A percentile compares a stretch with the other conserved stretches of the same genome.
These are phyloP conservation scores for Passiflora organensis DNA, from an alignment of 345 rosid species.

Conservation along the genomic window DNA sequence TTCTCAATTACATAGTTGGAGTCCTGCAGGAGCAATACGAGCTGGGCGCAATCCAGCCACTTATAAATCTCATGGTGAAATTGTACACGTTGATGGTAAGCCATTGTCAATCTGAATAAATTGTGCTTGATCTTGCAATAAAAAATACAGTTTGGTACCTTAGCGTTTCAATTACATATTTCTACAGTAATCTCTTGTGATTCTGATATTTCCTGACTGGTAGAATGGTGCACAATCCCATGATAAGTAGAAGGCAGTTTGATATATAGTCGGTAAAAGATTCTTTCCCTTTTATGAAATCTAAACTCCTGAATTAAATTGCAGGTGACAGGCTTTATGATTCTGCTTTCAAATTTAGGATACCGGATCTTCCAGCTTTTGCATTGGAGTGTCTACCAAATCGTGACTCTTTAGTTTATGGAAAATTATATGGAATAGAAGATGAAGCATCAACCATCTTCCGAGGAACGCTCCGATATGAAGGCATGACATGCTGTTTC, in stretches of 20 bases:
- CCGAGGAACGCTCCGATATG: conserved; percentile 92
- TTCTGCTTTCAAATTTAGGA: conserved; percentile 55
- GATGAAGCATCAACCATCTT: conserved; percentile 77
- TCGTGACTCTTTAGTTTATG: conserved; percentile 77
- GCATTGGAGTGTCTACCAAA: conserved; percentile 90
- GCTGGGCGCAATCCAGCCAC: conserved; percentile 76
- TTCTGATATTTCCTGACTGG: no score
- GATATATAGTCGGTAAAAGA: no score
- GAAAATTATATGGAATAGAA: conserved; percentile 64
- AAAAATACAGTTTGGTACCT: no score
- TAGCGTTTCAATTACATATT: no score
- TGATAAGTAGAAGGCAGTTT: no score
- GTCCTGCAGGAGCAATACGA: conserved; percentile 90
- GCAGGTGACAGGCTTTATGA: conserved; percentile 71
- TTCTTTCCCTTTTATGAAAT: no score
- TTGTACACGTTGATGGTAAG: conserved; percentile 61
- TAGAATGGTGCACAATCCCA: no score
- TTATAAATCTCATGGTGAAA: conserved; percentile 49
- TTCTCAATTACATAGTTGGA: conserved; percentile 64
- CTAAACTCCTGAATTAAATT: conserved; percentile 10
- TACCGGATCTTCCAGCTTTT: conserved; percentile 86
- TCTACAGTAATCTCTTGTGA: no score
- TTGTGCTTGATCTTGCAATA: no score
- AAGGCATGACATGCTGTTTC: conserved; percentile 40
- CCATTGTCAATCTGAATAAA: not conserved